A percentile compares a stretch with the other conserved stretches of the same genome.
These are phyloP conservation scores for Nitzschia sp. DNA, from an alignment of 108 stramenopile genomes.

Conservation along the genomic window DNA sequence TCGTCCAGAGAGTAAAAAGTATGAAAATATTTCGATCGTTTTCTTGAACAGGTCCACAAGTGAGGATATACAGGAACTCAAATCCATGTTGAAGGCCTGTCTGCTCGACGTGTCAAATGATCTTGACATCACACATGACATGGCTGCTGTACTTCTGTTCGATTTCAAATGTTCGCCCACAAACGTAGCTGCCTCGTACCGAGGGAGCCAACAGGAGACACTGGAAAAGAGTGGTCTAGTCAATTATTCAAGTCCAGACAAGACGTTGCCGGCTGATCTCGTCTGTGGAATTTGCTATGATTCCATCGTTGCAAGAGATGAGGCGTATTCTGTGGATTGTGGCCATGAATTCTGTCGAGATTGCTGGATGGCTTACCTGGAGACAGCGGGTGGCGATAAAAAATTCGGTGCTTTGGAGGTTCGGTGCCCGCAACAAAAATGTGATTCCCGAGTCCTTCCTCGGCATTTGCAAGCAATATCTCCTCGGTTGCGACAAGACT, in stretches of 20 bases:
- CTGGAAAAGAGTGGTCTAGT: neutral
- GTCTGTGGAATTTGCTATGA: conserved; percentile 35
- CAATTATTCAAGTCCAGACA: no score
- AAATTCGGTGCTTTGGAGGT: neutral
- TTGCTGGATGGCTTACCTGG: conserved; percentile 31
- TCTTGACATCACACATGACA: neutral
- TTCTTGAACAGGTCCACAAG: no score
- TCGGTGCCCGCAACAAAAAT: conserved; percentile 28
- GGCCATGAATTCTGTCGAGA: conserved; percentile 32
- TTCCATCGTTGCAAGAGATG: neutral
- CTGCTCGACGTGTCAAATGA: neutral
- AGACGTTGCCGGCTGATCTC: no score
- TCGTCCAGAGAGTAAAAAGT: neutral
- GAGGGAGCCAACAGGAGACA: neutral
- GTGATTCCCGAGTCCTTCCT: conserved; percentile 8
- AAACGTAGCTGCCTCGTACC: neutral
- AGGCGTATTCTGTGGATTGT: conserved; percentile 23
- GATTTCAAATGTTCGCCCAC: neutral
- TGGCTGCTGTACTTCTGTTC: neutral
- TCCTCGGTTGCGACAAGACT: neutral
- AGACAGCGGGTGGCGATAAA: neutral
- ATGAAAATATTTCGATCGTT: neutral
- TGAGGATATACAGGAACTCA: neutral
- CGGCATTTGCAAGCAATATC: conserved; percentile 8
- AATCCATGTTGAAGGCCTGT: neutral